Base-by-base conservation (phyloP, 23 red algal species). In the Gracilaria gracilis region DNA sequence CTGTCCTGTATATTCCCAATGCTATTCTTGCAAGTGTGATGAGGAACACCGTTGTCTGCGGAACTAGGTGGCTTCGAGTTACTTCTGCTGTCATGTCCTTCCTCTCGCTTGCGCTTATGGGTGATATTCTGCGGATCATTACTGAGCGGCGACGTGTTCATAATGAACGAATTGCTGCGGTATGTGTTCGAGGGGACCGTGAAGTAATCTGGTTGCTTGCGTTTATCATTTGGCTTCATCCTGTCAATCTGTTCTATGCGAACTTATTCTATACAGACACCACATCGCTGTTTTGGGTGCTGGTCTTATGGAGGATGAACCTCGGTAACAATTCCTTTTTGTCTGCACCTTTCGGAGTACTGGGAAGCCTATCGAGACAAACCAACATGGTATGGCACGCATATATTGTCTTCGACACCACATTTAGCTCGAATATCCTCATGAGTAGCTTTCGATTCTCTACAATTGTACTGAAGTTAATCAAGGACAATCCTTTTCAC, bases 231-330 rank as follows among this genome's bases (percentile, higher is more conserved):
- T 75, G 48, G 36, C 81, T 96, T 23, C 59, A 84, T 39, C 94
- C 94, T 21, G 78, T 90, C 1, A 50, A 65, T 13, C 28, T 84
- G n/a, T 96, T 96, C 38, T 96, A 91, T 74, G 21, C 86, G 16
- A 64, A 78, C 33, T 76, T 96, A 21, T 96, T 80, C 65, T 96
- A 96, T 80, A 96, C 94, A 19, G 93, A 95, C 85, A 42, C 79
- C 8, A 34, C 74, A 35, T 72, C 71, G 13, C 58, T 78, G 9
- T 55, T 81, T 50, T 67, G 67, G 42, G 40, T 88, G 28, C 27
- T 95, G 28, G n/a, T 88, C 11, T 64, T 76, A n/a, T 76, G 57
- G 38, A 78, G 54, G 40, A 36, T 62, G 23, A 50, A 44, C 17
- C 85, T 83, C 17, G 24, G 33, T 13, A 54, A 47, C 27, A 31